A percentile compares a stretch with the other conserved stretches of the same genome.
phyloP scores from a whole-genome alignment of 148 eudicot species.

The Suaeda aralocaspica region DNA sequence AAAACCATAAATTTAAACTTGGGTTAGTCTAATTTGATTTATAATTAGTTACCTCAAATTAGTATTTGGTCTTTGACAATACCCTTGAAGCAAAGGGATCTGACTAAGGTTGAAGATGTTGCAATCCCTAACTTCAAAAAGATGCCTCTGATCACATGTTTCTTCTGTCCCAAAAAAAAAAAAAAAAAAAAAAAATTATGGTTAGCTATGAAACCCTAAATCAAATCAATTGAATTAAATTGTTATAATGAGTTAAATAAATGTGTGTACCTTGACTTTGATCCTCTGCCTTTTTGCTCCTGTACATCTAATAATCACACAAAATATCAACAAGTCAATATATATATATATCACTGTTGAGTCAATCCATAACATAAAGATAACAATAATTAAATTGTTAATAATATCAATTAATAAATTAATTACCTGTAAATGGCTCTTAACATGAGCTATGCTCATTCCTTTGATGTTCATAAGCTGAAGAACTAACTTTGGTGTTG shows the following conservation, averaged over 20 bases:
- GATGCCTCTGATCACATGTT: constrained; percentile 34
- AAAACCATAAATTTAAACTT: background rate
- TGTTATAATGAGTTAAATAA: background rate
- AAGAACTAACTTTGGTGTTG: constrained; percentile 85
- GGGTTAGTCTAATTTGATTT: background rate
- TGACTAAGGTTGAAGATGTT: constrained; percentile 67
- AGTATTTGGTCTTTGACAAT: constrained; percentile 34
- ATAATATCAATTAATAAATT: background rate
- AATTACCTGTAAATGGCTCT: constrained; percentile 85
- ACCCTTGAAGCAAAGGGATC: constrained; percentile 58
- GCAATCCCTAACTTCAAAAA: constrained; percentile 47
- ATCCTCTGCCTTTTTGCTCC: constrained; percentile 67
- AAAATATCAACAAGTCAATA: constrained; percentile 4
- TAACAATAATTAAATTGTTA: no score
- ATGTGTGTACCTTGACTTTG: constrained; percentile 42
- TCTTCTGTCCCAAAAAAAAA: constrained; percentile 1
- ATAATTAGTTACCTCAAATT: constrained; percentile 36
- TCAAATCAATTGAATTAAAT: background rate
- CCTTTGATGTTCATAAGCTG: constrained; percentile 84
- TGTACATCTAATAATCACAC: constrained; percentile 45
- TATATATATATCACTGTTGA: background rate
- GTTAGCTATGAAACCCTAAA: constrained; percentile 15
- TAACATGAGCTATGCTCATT: constrained; percentile 82
- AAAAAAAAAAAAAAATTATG: background rate
- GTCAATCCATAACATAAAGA: no score